phyloP scores from a whole-genome alignment of 257 asterid genomes.

The Jacaranda copaia region DNA sequence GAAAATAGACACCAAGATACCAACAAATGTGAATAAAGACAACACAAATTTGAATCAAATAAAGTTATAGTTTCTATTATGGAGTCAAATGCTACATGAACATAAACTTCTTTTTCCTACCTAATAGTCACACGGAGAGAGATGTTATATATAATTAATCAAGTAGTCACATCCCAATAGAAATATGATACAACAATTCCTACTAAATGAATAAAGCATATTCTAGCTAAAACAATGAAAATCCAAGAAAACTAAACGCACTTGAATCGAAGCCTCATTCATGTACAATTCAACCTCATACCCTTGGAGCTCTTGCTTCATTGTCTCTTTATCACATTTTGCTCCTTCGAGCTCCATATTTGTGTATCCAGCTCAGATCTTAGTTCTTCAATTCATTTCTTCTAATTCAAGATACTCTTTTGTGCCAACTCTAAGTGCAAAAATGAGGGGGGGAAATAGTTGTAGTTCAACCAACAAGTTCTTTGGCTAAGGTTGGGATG shows the following conservation, averaged over 20 bases:
- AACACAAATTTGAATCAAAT: too few species aligned
- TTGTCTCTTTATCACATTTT: constrained; percentile 63
- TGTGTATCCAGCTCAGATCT: constrained; percentile 53
- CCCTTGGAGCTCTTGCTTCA: constrained; percentile 75
- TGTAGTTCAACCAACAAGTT: too few species aligned
- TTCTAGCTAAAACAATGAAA: constrained; percentile 5
- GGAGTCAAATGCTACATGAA: too few species aligned
- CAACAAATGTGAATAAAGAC: too few species aligned
- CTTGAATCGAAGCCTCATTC: constrained; percentile 65
- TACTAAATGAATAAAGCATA: not conserved
- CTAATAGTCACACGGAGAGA: constrained; percentile 22
- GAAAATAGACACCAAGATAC: too few species aligned
- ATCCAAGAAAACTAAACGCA: constrained; percentile 47
- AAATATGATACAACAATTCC: not conserved
- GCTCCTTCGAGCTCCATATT: constrained; percentile 62
- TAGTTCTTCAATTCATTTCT: constrained; percentile 69
- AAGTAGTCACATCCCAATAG: not conserved
- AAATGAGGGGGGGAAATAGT: not conserved
- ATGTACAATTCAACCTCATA: constrained; percentile 72
- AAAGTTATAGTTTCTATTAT: too few species aligned
- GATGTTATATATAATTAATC: not conserved
- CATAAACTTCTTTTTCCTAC: not conserved
- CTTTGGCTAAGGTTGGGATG: too few species aligned
- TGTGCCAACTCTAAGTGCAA: constrained; percentile 42
- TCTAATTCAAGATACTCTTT: constrained; percentile 59